Base-by-base conservation (phyloP, 2,329 filamentous ascomycete species). In the Cryphonectria nitschkei region DNA sequence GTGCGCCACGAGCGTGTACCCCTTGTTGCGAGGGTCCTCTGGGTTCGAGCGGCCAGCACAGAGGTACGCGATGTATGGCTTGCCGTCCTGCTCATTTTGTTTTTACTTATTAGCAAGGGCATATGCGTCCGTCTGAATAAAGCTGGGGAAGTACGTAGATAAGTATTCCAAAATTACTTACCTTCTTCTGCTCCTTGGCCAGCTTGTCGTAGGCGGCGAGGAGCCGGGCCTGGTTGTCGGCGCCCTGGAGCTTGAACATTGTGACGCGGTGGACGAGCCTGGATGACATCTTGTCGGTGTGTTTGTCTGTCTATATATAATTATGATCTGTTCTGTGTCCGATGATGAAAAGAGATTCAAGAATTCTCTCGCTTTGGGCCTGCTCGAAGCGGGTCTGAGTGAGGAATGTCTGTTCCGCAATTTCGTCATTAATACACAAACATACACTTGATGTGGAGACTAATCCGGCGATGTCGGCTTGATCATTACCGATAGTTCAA, bases 41-140 rank as follows among this genome's bases (percentile, higher is more conserved):
- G 88, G 81, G 11, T 86, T 84, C 32, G 82, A 79, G n/a, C 69
- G 34, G 43, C 87, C 87, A 19, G 87, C 89, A 80, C 82, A 74
- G 74, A 88, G 82, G 70, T 84, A 84, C 61, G 89, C 80, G 74
- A 94, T 92, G 79, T 93, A 94, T 1, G 89, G 89, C 78, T 92
- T 89, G 73, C 90, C 91, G 75, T 92, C 86, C 92, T 93, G 68
- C 29, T n/a, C 8, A 4, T 34, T 22, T 32, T 16, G 1, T 5
- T 13, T 3, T 22, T 6, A 34, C 34, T n/a, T 14, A 34, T 62
- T 13, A 26, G 32, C 34, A 6, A 29, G 58, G 1, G 29, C 9
- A 14, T 32, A 4, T 9, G 3, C 19, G 11, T 67, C 19, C 22
- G 64, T 37, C 9, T 8, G 19, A 32, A 37, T 46, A 11, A 9